A percentile compares a stretch with the other conserved stretches of the same genome.
Conservation (phyloP, 768 basidiomycete species). For the Russula lepida region DNA sequence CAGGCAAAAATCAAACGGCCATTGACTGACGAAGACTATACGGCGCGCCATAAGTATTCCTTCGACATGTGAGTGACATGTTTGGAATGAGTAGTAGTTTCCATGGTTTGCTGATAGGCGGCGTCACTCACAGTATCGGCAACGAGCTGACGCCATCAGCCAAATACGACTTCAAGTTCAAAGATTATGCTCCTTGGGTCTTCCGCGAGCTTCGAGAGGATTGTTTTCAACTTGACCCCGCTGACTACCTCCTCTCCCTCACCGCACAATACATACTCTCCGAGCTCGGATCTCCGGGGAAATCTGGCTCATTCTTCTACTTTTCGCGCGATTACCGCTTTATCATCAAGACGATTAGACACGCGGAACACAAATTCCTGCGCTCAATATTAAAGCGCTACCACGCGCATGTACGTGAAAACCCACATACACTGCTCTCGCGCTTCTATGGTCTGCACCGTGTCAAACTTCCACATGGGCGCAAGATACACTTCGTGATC, state of each 20-base stretch:
- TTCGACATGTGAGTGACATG: constrained; percentile 82
- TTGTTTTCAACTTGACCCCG: constrained; percentile 90
- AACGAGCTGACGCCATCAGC: constrained; percentile 98
- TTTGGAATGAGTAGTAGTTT: constrained; percentile 10
- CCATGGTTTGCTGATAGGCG: neutral
- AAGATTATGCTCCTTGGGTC: constrained; percentile 98
- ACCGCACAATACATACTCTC: constrained; percentile 97
- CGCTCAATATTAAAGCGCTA: constrained; percentile 77
- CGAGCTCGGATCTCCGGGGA: constrained; percentile 95
- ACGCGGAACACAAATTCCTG: constrained; percentile 90
- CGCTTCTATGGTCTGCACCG: constrained; percentile 97
- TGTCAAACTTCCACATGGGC: constrained; percentile 88
- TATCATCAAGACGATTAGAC: constrained; percentile 98
- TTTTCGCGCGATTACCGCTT: constrained; percentile 98
- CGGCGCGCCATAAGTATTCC: constrained; percentile 85
- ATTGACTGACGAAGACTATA: constrained; percentile 80
- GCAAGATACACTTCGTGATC: constrained; percentile 98
- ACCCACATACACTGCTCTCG: constrained; percentile 90
- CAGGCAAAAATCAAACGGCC: constrained; percentile 90
- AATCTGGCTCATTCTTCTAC: constrained; percentile 98
- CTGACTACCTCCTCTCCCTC: constrained; percentile 93
- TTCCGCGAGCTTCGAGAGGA: constrained; percentile 94
- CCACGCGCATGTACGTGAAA: constrained; percentile 74
- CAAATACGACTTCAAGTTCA: constrained; percentile 99
- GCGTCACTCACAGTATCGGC: constrained; percentile 53